phyloP scores from a whole-genome alignment of 2,329 filamentous ascomycete species.

The Uncinocarpus reesii region DNA sequence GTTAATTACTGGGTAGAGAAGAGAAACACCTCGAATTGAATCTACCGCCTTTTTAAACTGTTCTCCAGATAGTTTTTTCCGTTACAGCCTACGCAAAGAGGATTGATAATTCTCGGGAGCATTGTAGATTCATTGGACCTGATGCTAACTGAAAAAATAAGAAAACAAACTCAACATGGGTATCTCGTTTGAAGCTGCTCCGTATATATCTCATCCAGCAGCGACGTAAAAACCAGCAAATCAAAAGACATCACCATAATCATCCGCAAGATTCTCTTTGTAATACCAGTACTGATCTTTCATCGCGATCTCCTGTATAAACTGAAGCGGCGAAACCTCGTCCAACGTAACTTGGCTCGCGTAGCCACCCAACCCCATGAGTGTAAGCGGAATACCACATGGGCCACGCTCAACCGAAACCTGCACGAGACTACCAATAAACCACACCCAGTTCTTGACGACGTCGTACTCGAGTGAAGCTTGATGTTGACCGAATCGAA shows the following conservation, averaged over 20 bases:
- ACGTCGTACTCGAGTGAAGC: conserved; percentile 20
- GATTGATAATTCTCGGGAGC: too few relatives aligned
- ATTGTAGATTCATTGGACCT: too few relatives aligned
- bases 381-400: not conserved
- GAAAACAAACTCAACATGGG: too few relatives aligned
- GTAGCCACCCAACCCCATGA: not conserved
- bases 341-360: not conserved
- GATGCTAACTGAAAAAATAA: too few relatives aligned
- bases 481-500: conserved; percentile 26
- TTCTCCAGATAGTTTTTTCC: too few relatives aligned
- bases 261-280: not conserved
- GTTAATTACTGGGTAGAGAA: conserved; percentile 4
- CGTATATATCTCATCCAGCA: not conserved
- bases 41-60: too few relatives aligned
- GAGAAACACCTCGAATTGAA: conserved; percentile 6
- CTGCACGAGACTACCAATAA: conserved; percentile 18
- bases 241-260: not conserved
- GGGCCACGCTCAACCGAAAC: conserved; percentile 12
- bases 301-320: not conserved
- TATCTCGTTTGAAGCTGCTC: too few relatives aligned
- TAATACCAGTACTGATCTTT: conserved; percentile 4
- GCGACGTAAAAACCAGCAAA: too few relatives aligned
- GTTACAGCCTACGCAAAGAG: too few relatives aligned
- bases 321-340: not conserved
- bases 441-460: conserved; percentile 23